Evolutionary conservation across 805 yeast genomes (phyloP).

Genomic region (Torulaspora microellipsoides): DNA sequence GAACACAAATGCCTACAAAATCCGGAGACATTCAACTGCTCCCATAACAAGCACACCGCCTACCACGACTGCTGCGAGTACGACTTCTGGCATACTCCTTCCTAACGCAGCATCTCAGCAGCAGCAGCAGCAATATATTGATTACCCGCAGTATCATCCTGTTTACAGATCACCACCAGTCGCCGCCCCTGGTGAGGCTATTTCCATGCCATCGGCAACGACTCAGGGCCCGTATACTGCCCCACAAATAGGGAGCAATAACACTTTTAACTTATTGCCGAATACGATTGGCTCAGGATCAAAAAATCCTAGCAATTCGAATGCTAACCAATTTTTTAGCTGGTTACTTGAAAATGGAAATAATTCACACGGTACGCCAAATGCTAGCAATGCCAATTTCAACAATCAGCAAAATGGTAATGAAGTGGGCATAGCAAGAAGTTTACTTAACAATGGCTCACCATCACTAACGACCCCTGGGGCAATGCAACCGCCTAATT

Average conservation of each 20-base stretch:
- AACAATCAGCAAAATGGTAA: background rate
- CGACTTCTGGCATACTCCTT: slow-evolving; percentile 1
- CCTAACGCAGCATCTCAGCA: slow-evolving; percentile 3
- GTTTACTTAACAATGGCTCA: background rate
- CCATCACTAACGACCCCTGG: background rate
- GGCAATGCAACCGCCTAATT: background rate
- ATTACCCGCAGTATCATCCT: background rate
- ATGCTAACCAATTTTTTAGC: slow-evolving; percentile 17
- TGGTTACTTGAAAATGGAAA: slow-evolving; percentile 17
- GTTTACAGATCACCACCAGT: background rate
- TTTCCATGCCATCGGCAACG: background rate
- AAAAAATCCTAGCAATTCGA: slow-evolving; percentile 1
- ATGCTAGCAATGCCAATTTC: no score
- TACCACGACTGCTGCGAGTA: slow-evolving; percentile 1
- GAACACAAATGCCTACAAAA: background rate
- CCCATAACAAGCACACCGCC: slow-evolving; percentile 1
- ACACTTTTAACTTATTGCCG: background rate
- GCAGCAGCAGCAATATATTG: background rate
- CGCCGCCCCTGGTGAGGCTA: background rate
- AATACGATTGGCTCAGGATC: background rate
- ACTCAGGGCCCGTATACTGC: background rate
- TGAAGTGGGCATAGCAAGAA: background rate
- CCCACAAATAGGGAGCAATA: background rate
- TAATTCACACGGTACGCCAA: background rate
- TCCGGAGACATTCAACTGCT: slow-evolving; percentile 3